A percentile compares a stretch with the other conserved stretches of the same genome.
phyloP scores from a whole-genome alignment of 148 eudicot species.

The Heliamphora exappendiculata region DNA sequence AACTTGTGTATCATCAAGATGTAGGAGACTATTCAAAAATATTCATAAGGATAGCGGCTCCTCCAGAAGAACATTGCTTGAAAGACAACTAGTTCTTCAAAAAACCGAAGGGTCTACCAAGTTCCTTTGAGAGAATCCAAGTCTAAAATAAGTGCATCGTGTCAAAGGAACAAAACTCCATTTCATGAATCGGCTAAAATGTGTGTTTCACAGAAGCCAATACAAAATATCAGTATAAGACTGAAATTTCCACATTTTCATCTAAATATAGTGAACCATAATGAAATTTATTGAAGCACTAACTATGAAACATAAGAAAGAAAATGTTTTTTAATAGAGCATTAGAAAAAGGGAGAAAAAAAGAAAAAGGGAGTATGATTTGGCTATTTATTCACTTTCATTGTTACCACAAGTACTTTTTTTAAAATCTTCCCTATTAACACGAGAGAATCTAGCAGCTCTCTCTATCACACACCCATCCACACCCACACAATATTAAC shows the following conservation, averaged over 20 bases:
- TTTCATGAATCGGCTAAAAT: background rate
- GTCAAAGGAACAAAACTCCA: background rate
- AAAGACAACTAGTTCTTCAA: background rate
- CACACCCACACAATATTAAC: no score
- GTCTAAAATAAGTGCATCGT: background rate
- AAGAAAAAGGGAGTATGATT: no score
- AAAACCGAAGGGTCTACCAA: background rate
- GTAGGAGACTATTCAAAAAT: background rate
- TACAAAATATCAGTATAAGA: no score
- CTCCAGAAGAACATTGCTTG: conserved; percentile 1
- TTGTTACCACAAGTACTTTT: no score
- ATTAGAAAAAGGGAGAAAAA: no score
- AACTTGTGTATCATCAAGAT: conserved; percentile 1
- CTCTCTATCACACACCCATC: no score
- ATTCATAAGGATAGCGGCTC: background rate
- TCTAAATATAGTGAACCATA: background rate
- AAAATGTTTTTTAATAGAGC: no score
- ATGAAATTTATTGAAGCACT: background rate
- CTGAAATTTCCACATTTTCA: no score
- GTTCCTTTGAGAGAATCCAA: background rate
- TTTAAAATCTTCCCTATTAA: no score
- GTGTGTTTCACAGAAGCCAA: background rate
- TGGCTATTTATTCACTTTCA: no score
- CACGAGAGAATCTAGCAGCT: no score
- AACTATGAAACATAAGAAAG: background rate